Evolutionary conservation across 2,329 filamentous ascomycete genomes (phyloP).

Genomic region (Penicillium sp.): DNA sequence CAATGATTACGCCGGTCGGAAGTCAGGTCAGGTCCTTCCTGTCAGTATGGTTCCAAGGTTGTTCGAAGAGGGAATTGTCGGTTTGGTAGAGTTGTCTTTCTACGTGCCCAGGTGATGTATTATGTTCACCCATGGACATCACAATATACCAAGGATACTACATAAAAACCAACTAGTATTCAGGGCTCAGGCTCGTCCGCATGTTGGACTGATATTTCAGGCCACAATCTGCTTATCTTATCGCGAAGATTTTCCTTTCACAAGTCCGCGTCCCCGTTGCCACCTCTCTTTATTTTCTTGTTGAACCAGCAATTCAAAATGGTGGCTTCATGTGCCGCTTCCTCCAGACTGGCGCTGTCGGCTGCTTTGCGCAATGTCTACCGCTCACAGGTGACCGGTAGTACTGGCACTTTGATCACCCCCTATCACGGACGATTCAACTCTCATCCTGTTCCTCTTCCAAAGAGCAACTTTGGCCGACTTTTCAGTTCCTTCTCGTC

Average conservation of each 20-base stretch:
- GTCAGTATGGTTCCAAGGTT: too few species aligned
- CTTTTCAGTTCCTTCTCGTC: background rate
- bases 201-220: background rate
- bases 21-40: too few species aligned
- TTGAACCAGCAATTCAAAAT: conserved; percentile 11
- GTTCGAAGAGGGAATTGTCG: too few species aligned
- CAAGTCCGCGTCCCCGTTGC: background rate
- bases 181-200: too few species aligned
- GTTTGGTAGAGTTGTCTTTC: too few species aligned
- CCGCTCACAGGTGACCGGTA: conserved; percentile 22
- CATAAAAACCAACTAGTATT: too few species aligned
- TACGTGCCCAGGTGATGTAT: too few species aligned
- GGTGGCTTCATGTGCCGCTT: conserved; percentile 24
- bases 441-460: conserved; percentile 2
- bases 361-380: conserved; percentile 27
- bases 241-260: conserved; percentile 10
- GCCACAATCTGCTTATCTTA: conserved; percentile 9
- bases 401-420: conserved; percentile 8
- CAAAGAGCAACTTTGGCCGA: background rate
- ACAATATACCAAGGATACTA: too few species aligned
- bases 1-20: too few species aligned
- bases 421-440: conserved; percentile 1
- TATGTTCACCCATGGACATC: too few species aligned
- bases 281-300: background rate
- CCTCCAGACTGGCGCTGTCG: conserved; percentile 30